Evolutionary conservation across 495 filamentous ascomycete genomes (phyloP), one percentile per base, ranked within the genome.

Genomic region (Xylaria palmicola): DNA sequence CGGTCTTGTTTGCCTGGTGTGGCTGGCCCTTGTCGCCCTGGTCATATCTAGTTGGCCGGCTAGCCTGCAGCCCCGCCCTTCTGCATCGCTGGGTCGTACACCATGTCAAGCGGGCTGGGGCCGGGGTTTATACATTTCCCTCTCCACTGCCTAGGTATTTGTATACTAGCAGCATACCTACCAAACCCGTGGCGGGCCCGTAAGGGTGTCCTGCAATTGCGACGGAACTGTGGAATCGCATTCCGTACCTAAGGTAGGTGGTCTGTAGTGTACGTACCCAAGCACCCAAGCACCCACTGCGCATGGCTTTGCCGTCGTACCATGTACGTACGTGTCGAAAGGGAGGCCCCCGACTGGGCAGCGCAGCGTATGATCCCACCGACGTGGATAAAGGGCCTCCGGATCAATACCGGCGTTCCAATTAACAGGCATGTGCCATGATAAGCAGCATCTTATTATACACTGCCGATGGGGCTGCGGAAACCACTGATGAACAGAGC

Each of bases 331-430:
- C 7, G 41, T 30, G 26, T 43, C 39, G 52, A 26, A 44, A 56
- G 53, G 53, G 53, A 56, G 10, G 24, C 53, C 53, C 53, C 53
- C 53, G 53, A 56, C 53, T 56, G 53, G 53, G 47, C 48, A 39
- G 57, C 36, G 20, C 57, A 60, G 57, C 15, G 47, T 44, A n/a
- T 52, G 48, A 52, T 60, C 57, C 57, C 57, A 51, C 57, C 57
- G 44, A 30, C 47, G 37, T 52, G 57, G 57, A 44, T 60, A 36
- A 43, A 43, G 56, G 45, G 22, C 47, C 40, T 52, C 41, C 36
- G 37, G 10, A 2, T 17, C 32, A 60, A 52, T 17, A 20, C 13
- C 34, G 17, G 26, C 30, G 48, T 22, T 36, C 48, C 29, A 50
- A 41, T 19, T 20, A 40, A 53, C 3, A 34, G 17, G 22, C 6